phyloP scores from a whole-genome alignment of 495 filamentous ascomycete genomes.

The Friedmanniomyces endolithicus region DNA sequence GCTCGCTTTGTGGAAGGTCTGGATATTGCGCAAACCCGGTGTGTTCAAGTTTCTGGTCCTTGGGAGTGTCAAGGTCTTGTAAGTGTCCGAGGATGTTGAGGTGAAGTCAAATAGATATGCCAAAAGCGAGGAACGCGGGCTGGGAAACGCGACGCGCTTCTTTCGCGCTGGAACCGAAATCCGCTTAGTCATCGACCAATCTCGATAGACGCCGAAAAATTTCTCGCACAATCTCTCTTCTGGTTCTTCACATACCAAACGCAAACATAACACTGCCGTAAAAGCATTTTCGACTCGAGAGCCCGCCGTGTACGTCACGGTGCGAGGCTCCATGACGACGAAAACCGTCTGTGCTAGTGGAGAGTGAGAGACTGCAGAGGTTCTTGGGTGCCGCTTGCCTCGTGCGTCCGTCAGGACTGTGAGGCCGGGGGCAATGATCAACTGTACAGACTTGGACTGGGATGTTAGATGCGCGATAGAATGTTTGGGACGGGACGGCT shows the following conservation, averaged over 20 bases:
- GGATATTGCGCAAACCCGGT: too few species aligned
- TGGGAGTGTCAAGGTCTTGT: too few species aligned
- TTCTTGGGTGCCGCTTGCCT: constrained; percentile 22
- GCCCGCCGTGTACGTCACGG: constrained; percentile 13
- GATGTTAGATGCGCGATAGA: not conserved
- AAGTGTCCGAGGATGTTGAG: not conserved
- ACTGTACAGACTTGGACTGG: constrained; percentile 9
- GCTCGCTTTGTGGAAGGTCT: too few species aligned
- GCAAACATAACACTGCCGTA: constrained; percentile 18
- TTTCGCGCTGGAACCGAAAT: not conserved
- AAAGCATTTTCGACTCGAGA: constrained; percentile 23
- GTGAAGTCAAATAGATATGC: not conserved
- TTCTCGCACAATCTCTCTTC: not conserved
- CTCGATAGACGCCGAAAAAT: not conserved
- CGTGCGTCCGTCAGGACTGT: not conserved
- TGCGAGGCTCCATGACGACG: constrained; percentile 20
- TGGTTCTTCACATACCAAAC: constrained; percentile 3
- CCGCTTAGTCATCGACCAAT: not conserved
- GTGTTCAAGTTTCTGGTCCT: too few species aligned
- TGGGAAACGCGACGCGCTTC: not conserved
- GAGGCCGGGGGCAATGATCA: constrained; percentile 21
- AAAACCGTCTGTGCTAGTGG: constrained; percentile 22
- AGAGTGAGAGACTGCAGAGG: constrained; percentile 15
- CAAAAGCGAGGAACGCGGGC: not conserved
- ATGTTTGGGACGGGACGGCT: too few species aligned